These are phyloP conservation scores for Austropuccinia psidii DNA, from an alignment of 1,284 basidiomycete species.

Conservation along the genomic window DNA sequence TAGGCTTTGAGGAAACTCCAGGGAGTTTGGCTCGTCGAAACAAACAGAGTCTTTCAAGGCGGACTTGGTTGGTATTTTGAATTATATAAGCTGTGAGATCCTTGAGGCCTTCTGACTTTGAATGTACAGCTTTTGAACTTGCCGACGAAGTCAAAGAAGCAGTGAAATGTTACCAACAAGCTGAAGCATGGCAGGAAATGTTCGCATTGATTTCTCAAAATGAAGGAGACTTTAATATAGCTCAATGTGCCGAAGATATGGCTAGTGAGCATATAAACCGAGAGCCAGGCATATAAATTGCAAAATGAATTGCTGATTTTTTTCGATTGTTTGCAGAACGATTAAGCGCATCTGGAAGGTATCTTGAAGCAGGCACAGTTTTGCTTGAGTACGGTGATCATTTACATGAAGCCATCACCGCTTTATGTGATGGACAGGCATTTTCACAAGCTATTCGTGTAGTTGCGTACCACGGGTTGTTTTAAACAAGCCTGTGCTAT, in stretches of 20 bases:
- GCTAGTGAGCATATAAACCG: constrained; percentile 61
- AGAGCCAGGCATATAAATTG: constrained; percentile 52
- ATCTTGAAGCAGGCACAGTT: constrained; percentile 71
- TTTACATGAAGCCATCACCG: constrained; percentile 66
- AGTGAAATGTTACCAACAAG: constrained; percentile 74
- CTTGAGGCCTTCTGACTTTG: neutral
- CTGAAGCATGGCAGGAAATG: constrained; percentile 77
- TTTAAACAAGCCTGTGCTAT: too few relatives aligned
- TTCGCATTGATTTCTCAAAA: constrained; percentile 64
- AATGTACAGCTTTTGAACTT: constrained; percentile 60
- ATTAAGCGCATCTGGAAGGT: constrained; percentile 66
- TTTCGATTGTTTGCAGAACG: constrained; percentile 57
- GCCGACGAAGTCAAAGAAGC: constrained; percentile 61
- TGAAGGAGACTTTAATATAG: constrained; percentile 51
- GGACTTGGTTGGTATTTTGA: constrained; percentile 57
- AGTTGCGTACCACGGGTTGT: constrained; percentile 53
- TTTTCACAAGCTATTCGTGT: constrained; percentile 80
- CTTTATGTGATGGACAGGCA: constrained; percentile 68
- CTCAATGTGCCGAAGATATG: neutral
- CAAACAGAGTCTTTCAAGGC: constrained; percentile 72
- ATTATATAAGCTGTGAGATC: neutral
- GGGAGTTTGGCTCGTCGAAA: constrained; percentile 53
- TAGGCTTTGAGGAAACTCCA: constrained; percentile 22
- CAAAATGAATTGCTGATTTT: neutral
- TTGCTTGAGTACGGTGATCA: constrained; percentile 78